Base-by-base conservation (phyloP, 257 asterid species). In the Solanum etuberosum region DNA sequence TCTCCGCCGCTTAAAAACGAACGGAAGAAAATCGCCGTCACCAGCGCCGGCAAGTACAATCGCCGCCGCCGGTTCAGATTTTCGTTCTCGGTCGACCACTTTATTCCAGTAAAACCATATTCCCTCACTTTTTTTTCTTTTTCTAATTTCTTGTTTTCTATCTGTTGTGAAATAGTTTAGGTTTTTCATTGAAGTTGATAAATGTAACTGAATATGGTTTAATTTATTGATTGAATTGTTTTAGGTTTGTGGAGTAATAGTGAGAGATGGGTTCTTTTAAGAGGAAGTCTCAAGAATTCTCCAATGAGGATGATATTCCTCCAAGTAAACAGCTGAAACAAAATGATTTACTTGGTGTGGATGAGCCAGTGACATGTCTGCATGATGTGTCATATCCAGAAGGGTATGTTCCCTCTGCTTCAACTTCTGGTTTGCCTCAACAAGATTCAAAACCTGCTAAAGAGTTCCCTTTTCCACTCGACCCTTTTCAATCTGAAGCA, bases 401-500 rank as follows among this genome's bases (percentile, higher is more conserved):
- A 84, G 95, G 96, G n/a, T 94, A 95, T 77, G 90, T 84, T 78
- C 91, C 91, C 9, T 88, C 91, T 32, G 83, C 89, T 67, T 88
- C 90, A 12, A 77, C 83, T 91, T 83, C 95, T 5, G 46, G 40
- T 86, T 81, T 88, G 87, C 54, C 68, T 35, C 87, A 87, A 29
- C 92, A 85, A 23, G 86, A 86, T 23, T 85, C 89, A 5, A 94
- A 90, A 89, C 99, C 98, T 13, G 96, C 99, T 42, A 97, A 91
- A 87, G 96, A 93, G 54, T 97, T 94, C 88, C 94, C 97, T 72
- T 97, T 97, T 87, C 72, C 87, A 32, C 96, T 97, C 3, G 99
- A 95, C 86, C 98, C 98, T 86, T 97, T 97, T 88, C 99, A 97
- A 94, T 83, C 92, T 14, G 99, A 97, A 93, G 98, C 99, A 74